These are phyloP conservation scores for Nothomitra cinnamomea DNA, from an alignment of 2,329 filamentous ascomycete species.

Conservation along the genomic window DNA sequence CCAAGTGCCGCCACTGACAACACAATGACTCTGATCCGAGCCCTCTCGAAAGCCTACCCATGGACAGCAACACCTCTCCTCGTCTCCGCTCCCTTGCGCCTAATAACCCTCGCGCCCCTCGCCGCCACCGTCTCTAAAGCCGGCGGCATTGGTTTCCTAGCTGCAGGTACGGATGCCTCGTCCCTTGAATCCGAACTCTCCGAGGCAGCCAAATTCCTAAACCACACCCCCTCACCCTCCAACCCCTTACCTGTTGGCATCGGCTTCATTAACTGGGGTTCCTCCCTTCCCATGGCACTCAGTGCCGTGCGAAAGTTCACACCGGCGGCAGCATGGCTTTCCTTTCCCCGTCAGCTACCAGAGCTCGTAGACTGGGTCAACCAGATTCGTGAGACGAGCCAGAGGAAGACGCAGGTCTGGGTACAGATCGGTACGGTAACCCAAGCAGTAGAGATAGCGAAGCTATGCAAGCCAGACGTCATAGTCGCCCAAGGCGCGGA, in stretches of 20 bases:
- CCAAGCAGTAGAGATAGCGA: conserved; percentile 29
- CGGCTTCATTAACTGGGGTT: conserved; percentile 31
- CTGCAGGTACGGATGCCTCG: conserved; percentile 19
- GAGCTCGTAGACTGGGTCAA: conserved; percentile 25
- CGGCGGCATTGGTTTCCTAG: conserved; percentile 34
- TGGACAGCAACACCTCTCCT: conserved; percentile 43
- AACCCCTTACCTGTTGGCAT: conserved; percentile 28
- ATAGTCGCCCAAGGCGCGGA: conserved; percentile 36
- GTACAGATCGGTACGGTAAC: conserved; percentile 32
- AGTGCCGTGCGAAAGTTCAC: conserved; percentile 16
- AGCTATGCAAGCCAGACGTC: conserved; percentile 26
- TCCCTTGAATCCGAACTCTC: background rate
- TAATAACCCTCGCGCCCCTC: conserved; percentile 38
- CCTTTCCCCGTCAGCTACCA: conserved; percentile 20
- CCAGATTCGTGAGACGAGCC: conserved; percentile 24
- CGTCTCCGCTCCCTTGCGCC: conserved; percentile 49
- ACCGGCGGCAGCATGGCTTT: conserved; percentile 31
- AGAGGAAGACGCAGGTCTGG: conserved; percentile 30
- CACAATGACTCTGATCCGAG: background rate
- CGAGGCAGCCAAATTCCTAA: conserved; percentile 1
- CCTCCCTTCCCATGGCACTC: conserved; percentile 20
- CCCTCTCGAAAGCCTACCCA: conserved; percentile 27
- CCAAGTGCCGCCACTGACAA: too few relatives aligned
- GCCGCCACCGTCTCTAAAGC: conserved; percentile 42
- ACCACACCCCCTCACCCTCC: conserved; percentile 12